Conservation (phyloP, 208 protist species). For the Herpetomonas samuelpessoai region DNA sequence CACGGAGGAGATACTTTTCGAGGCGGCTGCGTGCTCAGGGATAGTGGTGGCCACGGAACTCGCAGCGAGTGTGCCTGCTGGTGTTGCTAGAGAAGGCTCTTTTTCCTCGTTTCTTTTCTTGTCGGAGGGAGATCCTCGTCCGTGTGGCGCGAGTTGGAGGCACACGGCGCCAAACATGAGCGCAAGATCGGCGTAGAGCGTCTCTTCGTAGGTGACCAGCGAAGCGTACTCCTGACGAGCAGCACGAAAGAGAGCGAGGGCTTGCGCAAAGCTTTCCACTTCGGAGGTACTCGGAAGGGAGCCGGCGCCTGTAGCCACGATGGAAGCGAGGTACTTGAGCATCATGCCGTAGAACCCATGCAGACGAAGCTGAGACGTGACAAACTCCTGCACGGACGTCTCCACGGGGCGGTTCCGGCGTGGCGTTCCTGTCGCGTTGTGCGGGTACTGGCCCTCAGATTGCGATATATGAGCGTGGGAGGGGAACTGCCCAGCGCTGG, state of each 20-base stretch:
- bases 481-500: too few species aligned
- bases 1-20: too few species aligned
- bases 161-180: constrained; percentile 19
- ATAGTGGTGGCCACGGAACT: neutral
- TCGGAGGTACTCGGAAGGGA: neutral
- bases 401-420: too few species aligned
- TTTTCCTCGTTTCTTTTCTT: too few species aligned
- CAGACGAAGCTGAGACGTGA: neutral
- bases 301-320: neutral
- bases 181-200: constrained; percentile 22
- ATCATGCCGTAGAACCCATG: neutral
- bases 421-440: neutral
- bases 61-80: neutral
- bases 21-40: too few species aligned
- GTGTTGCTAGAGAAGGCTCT: constrained; percentile 16
- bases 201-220: constrained; percentile 14
- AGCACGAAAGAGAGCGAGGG: constrained; percentile 20
- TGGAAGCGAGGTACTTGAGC: neutral
- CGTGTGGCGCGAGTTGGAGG: too few species aligned
- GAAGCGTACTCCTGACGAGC: constrained; percentile 18
- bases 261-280: constrained; percentile 9
- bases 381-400: neutral
- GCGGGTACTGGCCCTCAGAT: too few species aligned
- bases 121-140: too few species aligned
- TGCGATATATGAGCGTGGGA: too few species aligned